Evolutionary conservation across 768 basidiomycete species (phyloP), one percentile per base, ranked within the genome.

Genomic region (Symmetrospora coprosmae): DNA sequence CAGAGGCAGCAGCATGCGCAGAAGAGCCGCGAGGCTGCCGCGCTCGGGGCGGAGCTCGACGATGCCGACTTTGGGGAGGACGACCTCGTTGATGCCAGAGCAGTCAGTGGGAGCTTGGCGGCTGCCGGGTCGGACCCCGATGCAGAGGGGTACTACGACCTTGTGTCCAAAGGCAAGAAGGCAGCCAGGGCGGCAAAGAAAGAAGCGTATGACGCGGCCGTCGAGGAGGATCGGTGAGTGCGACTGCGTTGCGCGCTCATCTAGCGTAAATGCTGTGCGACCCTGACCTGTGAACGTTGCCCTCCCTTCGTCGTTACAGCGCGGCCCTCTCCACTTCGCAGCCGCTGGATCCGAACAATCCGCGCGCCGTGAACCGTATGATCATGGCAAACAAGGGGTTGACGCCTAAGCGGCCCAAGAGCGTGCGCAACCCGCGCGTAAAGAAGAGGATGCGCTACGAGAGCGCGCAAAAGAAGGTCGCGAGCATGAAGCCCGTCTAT

Each of bases 351-450:
- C 91, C 92, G 4, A 58, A 58, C 33, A 58, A 58, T 47, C 94
- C 89, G 38, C 85, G 94, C 25, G 81, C 84, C 7, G 79, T 94
- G 63, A 90, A 88, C 6, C 81, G 87, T 11, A 82, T 87, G 5
- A 99, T 99, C 67, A 77, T 96, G 67, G 82, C 84, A 68, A 99
- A 99, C 79, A 85, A 82, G 69, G 92, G 94, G 59, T 81, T 97
- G 50, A 96, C 91, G 16, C 91, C 92, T 4, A 82, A 78, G 63
- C 81, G 94, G 59, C 76, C 85, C 40, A 96, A 97, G 74, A 78
- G 79, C 56, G 87, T 88, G 35, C 87, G 91, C 66, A 99, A 99
- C 75, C 91, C 92, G 39, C 82, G 94, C 63, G 90, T 97, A 73
- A 97, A 96, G 81, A 99, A 99, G 73, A 81, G 88, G 33, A 79